Evolutionary conservation across 768 basidiomycete genomes (phyloP).

Genomic region (Coprinopsis cinerea): DNA sequence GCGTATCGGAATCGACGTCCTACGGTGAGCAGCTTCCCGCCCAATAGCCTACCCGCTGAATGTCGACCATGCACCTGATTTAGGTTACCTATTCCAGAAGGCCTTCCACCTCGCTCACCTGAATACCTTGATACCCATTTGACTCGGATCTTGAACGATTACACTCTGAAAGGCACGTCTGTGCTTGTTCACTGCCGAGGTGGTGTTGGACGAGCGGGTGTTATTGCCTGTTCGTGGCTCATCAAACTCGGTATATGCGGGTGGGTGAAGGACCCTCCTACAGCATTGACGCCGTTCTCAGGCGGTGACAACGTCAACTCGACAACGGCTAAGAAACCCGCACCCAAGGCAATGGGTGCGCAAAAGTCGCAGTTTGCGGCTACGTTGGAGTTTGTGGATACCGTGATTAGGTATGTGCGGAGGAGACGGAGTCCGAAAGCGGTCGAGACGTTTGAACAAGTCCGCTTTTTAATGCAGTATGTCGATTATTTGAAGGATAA

Average conservation of each 20-base stretch:
- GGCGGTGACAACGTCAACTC: too few species aligned
- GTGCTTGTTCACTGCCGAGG: conserved; percentile 90
- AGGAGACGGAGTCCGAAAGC: conserved; percentile 81
- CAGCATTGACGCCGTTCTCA: too few species aligned
- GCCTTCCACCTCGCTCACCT: conserved; percentile 65
- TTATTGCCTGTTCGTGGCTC: conserved; percentile 90
- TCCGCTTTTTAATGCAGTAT: conserved; percentile 74
- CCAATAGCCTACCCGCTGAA: conserved; percentile 22
- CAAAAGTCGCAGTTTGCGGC: not conserved
- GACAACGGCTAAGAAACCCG: too few species aligned
- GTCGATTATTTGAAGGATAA: conserved; percentile 43
- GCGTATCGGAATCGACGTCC: conserved; percentile 66
- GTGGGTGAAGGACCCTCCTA: conserved; percentile 46
- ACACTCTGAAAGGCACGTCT: conserved; percentile 66
- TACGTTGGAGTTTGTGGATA: conserved; percentile 63
- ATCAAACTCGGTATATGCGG: conserved; percentile 88
- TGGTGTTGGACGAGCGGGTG: conserved; percentile 89
- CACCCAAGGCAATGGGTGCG: too few species aligned
- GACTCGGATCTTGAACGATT: conserved; percentile 55
- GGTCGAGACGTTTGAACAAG: conserved; percentile 92
- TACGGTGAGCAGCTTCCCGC: conserved; percentile 70
- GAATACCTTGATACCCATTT: conserved; percentile 61
- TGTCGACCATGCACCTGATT: not conserved
- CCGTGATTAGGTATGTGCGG: conserved; percentile 67
- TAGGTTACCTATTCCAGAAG: conserved; percentile 83